phyloP scores from a whole-genome alignment of 805 yeast genomes.

The Metschnikowia kunwiensis region DNA sequence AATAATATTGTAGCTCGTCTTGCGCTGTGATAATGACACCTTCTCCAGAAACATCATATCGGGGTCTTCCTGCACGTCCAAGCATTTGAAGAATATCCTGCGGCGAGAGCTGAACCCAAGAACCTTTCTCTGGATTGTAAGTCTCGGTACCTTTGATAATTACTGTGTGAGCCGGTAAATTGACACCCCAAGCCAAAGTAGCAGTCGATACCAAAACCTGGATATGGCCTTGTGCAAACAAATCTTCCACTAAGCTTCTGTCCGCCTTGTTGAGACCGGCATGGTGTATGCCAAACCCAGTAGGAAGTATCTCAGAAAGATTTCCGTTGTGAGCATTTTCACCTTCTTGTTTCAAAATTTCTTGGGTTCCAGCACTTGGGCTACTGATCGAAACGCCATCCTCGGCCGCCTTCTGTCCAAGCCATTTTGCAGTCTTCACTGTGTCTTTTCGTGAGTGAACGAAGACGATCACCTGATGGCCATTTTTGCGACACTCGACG shows the following conservation, averaged over 20 bases:
- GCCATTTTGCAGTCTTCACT: constrained; percentile 71
- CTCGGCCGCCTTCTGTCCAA: constrained; percentile 59
- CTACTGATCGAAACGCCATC: constrained; percentile 28
- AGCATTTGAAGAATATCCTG: constrained; percentile 95
- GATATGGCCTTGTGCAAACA: constrained; percentile 85
- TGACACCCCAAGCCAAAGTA: constrained; percentile 87
- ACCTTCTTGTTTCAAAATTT: constrained; percentile 63
- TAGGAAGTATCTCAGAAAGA: constrained; percentile 56
- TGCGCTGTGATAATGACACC: constrained; percentile 91
- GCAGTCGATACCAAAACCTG: constrained; percentile 77
- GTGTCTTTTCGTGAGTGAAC: constrained; percentile 96
- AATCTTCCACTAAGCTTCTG: constrained; percentile 74
- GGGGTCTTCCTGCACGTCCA: constrained; percentile 98
- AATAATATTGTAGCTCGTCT: constrained; percentile 79
- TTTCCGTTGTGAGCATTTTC: constrained; percentile 51
- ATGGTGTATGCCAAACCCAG: constrained; percentile 87
- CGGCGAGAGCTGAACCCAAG: constrained; percentile 89
- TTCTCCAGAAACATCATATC: constrained; percentile 88
- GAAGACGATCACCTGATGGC: constrained; percentile 81
- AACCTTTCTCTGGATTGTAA: constrained; percentile 85
- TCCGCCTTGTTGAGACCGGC: constrained; percentile 80
- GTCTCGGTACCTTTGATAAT: constrained; percentile 91
- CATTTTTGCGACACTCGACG: constrained; percentile 54
- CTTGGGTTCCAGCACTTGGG: constrained; percentile 54
- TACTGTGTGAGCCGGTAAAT: constrained; percentile 76